These are phyloP conservation scores for Fusarium algeriense DNA, from an alignment of 2,329 filamentous ascomycete genomes.

Conservation along the genomic window DNA sequence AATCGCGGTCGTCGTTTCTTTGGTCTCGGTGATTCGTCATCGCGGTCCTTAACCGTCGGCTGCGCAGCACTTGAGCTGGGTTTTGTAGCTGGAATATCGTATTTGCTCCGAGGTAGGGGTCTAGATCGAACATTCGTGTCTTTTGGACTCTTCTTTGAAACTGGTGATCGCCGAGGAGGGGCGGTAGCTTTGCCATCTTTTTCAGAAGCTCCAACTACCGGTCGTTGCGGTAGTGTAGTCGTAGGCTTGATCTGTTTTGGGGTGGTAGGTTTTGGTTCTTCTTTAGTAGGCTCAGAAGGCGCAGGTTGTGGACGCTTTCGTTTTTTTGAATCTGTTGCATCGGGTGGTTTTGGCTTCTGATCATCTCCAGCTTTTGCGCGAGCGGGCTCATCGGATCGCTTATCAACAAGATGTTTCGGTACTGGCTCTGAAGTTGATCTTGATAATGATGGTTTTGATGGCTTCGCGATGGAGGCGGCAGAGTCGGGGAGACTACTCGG, in stretches of 20 bases:
- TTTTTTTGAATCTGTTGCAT: slow-evolving; percentile 40
- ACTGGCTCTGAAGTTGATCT: slow-evolving; percentile 36
- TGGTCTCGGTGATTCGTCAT: slow-evolving; percentile 17
- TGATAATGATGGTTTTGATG: slow-evolving; percentile 28
- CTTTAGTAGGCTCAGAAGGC: slow-evolving; percentile 10
- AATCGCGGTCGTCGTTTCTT: slow-evolving; percentile 50
- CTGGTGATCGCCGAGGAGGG: neutral
- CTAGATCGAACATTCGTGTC: slow-evolving; percentile 4
- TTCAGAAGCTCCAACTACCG: slow-evolving; percentile 5
- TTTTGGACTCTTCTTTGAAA: slow-evolving; percentile 25
- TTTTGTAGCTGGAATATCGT: slow-evolving; percentile 14
- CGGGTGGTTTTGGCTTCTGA: slow-evolving; percentile 17
- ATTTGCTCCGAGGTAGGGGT: slow-evolving; percentile 19
- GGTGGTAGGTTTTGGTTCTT: slow-evolving; percentile 6
- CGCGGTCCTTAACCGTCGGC: slow-evolving; percentile 4
- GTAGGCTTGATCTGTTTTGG: slow-evolving; percentile 25
- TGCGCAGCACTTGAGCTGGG: neutral
- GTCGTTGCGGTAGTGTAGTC: slow-evolving; percentile 27
- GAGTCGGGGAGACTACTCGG: slow-evolving; percentile 22
- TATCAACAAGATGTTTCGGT: slow-evolving; percentile 16
- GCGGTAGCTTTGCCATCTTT: slow-evolving; percentile 2
- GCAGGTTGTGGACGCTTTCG: slow-evolving; percentile 40
- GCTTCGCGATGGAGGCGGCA: slow-evolving; percentile 26
- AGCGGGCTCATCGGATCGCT: slow-evolving; percentile 11
- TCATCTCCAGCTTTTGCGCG: slow-evolving; percentile 11